Base-by-base conservation (phyloP, 1,139 yeast species). In the Pichia sp. region DNA sequence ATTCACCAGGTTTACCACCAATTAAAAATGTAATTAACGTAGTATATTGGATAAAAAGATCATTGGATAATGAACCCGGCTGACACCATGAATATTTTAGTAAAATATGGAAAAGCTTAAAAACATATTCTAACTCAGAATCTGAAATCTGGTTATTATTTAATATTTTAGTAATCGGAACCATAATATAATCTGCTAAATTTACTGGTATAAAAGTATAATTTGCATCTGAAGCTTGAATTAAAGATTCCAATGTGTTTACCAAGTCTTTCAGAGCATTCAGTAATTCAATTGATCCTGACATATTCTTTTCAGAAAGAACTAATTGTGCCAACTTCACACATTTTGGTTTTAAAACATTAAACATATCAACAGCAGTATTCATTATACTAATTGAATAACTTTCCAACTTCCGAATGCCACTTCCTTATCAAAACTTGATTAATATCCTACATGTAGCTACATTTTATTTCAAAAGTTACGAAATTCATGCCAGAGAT, bases 141-240 rank as follows among this genome's bases (percentile, higher is more conserved):
- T 75, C 78, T 3, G 76, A 72, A 1, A 80, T 60, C 16, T 47
- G 48, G 1, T 73, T 69, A 34, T 69, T 71, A 55, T 77, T 76
- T 41, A 84, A 65, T 2, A 83, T 62, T 53, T 74, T 74, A 1
- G 81, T 74, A 1, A 84, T 58, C 0, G 90, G 89, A 30, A 80
- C 76, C 63, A 81, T 83, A 2, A 83, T 72, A 56, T 83, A 82
- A 58, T 83, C 87, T 0, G 84, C 87, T 25, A 83, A 63, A 36
- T 70, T 70, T 0, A 71, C 59, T 0, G 80, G 69, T 5, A 72
- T 49, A 0, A 49, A 43, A 16, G 56, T 19, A 11, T 36, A 30
- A 11, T 30, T 42, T 7, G 43, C 57, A 46, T 14, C 56, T 14
- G 48, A 46, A 3, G n/a, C 9, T 13, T 42, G 39, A 11, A 60